phyloP scores from a whole-genome alignment of 345 rosid genomes.

The Linum trigynum region DNA sequence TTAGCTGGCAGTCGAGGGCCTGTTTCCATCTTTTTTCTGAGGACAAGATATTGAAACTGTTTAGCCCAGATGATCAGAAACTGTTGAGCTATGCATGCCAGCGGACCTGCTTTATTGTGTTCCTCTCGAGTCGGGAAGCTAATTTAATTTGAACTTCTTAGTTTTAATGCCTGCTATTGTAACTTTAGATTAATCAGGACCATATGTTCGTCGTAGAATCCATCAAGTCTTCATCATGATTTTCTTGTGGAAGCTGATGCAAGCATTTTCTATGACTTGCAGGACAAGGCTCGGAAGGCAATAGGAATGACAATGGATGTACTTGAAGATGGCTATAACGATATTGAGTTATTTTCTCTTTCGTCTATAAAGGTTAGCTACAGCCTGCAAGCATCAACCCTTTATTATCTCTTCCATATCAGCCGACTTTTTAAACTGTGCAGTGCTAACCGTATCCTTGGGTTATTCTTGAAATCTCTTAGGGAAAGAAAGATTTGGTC shows the following conservation, averaged over 20 bases:
- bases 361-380: conserved; percentile 68
- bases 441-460: neutral
- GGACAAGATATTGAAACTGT: too few species aligned
- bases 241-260: too few species aligned
- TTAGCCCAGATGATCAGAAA: too few species aligned
- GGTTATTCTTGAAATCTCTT: conserved; percentile 3
- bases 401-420: neutral
- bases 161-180: too few species aligned
- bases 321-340: conserved; percentile 70
- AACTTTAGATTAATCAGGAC: too few species aligned
- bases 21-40: too few species aligned
- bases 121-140: too few species aligned
- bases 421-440: neutral
- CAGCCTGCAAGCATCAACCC: neutral
- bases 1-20: too few species aligned
- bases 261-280: conserved; percentile 5
- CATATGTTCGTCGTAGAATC: neutral
- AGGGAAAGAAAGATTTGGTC: conserved; percentile 81
- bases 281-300: conserved; percentile 83
- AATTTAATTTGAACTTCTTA: too few species aligned
- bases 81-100: too few species aligned
- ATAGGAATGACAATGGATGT: conserved; percentile 72
- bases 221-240: too few species aligned
- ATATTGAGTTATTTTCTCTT: conserved; percentile 79
- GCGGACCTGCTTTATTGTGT: too few species aligned